Conservation (phyloP, 306 rosid genomes). For the Cajanus cajan region DNA sequence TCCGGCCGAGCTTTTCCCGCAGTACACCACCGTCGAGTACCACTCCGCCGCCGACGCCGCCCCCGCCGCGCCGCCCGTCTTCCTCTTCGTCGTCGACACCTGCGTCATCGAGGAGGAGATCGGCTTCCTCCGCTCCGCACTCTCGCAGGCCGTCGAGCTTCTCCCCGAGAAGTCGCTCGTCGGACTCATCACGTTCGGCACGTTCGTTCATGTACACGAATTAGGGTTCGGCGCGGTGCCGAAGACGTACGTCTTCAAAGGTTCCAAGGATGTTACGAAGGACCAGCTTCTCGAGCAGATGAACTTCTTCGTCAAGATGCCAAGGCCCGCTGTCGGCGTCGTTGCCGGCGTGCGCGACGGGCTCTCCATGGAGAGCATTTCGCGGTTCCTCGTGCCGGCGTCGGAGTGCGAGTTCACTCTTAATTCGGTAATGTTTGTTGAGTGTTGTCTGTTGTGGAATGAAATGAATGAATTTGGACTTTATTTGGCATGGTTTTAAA, state of each 20-base stretch:
- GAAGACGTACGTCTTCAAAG: slow-evolving; percentile 76
- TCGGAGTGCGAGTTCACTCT: slow-evolving; percentile 72
- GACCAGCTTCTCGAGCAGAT: slow-evolving; percentile 89
- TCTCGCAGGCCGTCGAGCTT: slow-evolving; percentile 75
- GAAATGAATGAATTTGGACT: not conserved
- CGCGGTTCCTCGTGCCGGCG: slow-evolving; percentile 76
- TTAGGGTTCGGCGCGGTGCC: slow-evolving; percentile 76
- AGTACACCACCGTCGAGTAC: slow-evolving; percentile 87
- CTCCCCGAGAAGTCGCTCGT: slow-evolving; percentile 87
- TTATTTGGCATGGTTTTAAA: not conserved
- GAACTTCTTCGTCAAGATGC: slow-evolving; percentile 76
- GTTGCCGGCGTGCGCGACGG: slow-evolving; percentile 93
- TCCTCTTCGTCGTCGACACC: slow-evolving; percentile 80
- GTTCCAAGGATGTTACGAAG: slow-evolving; percentile 73
- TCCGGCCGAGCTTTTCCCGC: slow-evolving; percentile 95
- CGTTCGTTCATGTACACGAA: slow-evolving; percentile 81
- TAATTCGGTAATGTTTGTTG: not conserved
- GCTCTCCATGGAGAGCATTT: slow-evolving; percentile 67
- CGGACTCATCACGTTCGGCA: slow-evolving; percentile 81
- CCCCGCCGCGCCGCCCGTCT: slow-evolving; percentile 55
- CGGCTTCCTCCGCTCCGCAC: slow-evolving; percentile 60
- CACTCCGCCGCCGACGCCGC: slow-evolving; percentile 19
- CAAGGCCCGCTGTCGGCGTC: slow-evolving; percentile 72
- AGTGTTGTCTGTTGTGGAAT: not conserved
- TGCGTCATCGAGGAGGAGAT: slow-evolving; percentile 88